phyloP scores from a whole-genome alignment of 2,329 filamentous ascomycete species.

The Alternaria consortialis region DNA sequence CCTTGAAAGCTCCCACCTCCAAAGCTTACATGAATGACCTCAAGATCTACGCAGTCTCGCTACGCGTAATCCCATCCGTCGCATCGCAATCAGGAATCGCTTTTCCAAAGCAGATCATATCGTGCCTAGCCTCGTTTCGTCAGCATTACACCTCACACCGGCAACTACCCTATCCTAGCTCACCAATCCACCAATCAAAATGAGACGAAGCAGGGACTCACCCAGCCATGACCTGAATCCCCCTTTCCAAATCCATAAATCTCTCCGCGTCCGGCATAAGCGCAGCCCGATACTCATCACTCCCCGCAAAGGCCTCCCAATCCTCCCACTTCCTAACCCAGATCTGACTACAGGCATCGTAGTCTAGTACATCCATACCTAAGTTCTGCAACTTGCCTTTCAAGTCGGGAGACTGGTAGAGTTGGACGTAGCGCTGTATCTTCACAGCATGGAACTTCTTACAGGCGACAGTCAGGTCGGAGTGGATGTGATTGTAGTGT shows the following conservation, averaged over 20 bases:
- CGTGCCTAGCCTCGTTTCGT: constrained; percentile 19
- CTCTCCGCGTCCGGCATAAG: constrained; percentile 35
- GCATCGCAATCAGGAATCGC: constrained; percentile 34
- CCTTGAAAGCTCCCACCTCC: not conserved
- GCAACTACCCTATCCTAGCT: too few relatives aligned
- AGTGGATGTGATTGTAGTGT: too few relatives aligned
- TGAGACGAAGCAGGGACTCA: not conserved
- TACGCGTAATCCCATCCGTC: constrained; percentile 32
- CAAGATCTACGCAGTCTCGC: not conserved
- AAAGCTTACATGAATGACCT: too few relatives aligned
- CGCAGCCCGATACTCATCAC: constrained; percentile 32
- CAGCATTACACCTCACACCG: too few relatives aligned
- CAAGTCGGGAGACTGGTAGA: not conserved
- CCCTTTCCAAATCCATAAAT: constrained; percentile 38
- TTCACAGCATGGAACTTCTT: too few relatives aligned
- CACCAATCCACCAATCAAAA: too few relatives aligned
- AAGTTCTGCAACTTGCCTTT: not conserved
- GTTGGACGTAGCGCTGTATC: too few relatives aligned
- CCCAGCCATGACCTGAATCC: constrained; percentile 42
- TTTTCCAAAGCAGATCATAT: constrained; percentile 38
- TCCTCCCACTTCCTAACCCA: constrained; percentile 38
- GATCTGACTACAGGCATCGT: constrained; percentile 35
- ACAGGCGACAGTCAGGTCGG: too few relatives aligned
- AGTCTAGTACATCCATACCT: constrained; percentile 19
- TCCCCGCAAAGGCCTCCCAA: constrained; percentile 32